Conservation (phyloP, 2,329 filamentous ascomycete genomes). For the Fusarium lyarnte region DNA sequence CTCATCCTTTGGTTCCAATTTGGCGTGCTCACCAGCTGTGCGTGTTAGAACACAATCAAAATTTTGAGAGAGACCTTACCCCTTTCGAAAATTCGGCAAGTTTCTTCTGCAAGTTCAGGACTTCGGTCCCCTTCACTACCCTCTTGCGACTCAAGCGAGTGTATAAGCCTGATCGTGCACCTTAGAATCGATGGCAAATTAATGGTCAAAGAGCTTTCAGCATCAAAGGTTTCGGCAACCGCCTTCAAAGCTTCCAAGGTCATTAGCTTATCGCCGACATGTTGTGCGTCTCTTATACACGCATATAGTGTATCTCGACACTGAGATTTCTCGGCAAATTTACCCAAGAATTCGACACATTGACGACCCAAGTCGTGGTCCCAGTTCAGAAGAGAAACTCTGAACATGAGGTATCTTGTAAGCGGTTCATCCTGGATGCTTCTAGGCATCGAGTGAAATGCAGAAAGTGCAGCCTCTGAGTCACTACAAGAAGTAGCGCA, state of each 20-base stretch:
- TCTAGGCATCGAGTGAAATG: slow-evolving; percentile 69
- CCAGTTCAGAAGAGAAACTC: slow-evolving; percentile 68
- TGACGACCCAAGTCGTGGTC: slow-evolving; percentile 68
- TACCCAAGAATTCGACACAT: slow-evolving; percentile 70
- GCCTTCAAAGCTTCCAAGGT: slow-evolving; percentile 55
- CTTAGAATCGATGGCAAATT: slow-evolving; percentile 52
- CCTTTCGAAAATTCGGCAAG: slow-evolving; percentile 62
- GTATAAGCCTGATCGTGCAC: slow-evolving; percentile 63
- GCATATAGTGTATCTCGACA: slow-evolving; percentile 75
- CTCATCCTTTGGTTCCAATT: slow-evolving; percentile 50
- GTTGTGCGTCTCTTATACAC: slow-evolving; percentile 80
- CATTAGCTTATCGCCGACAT: slow-evolving; percentile 68
- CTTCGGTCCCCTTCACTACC: neutral
- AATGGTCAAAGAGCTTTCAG: slow-evolving; percentile 24
- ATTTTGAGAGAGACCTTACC: slow-evolving; percentile 45
- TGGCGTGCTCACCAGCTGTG: slow-evolving; percentile 43
- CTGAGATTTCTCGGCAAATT: slow-evolving; percentile 58
- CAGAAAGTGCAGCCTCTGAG: slow-evolving; percentile 33
- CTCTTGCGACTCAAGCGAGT: slow-evolving; percentile 52
- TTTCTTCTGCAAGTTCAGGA: slow-evolving; percentile 52
- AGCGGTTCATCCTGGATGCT: slow-evolving; percentile 67
- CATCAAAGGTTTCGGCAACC: slow-evolving; percentile 43
- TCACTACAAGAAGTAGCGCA: slow-evolving; percentile 67
- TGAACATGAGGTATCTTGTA: slow-evolving; percentile 80
- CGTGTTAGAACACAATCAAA: slow-evolving; percentile 14